Conservation (phyloP, 441 rosid species). For the Biscutella laevigata region DNA sequence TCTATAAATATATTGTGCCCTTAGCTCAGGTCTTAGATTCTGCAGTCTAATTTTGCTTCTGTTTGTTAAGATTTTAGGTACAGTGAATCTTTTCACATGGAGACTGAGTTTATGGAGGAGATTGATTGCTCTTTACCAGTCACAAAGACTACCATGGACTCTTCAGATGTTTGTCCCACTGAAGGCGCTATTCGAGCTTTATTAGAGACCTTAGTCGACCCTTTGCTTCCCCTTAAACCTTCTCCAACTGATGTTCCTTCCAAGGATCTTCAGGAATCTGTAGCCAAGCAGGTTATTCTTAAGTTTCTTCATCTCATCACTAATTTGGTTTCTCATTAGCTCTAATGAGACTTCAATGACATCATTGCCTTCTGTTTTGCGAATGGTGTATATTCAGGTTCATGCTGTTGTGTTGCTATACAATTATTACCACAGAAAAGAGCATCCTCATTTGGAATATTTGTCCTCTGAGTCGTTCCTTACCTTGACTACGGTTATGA, state of each 20-base stretch:
- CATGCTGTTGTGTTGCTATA: constrained; percentile 63
- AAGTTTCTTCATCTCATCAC: neutral
- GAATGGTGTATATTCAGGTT: constrained; percentile 34
- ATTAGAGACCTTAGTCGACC: constrained; percentile 62
- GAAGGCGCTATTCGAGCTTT: constrained; percentile 61
- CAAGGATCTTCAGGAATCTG: constrained; percentile 31
- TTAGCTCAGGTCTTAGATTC: too few relatives aligned
- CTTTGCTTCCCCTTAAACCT: constrained; percentile 46
- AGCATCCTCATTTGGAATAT: constrained; percentile 40
- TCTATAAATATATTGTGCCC: too few relatives aligned
- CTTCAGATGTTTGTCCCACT: constrained; percentile 38
- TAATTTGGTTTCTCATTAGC: neutral
- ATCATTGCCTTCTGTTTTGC: neutral
- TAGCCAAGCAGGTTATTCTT: constrained; percentile 60
- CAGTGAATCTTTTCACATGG: neutral
- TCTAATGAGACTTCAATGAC: neutral
- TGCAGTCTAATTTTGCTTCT: neutral
- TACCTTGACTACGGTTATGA: constrained; percentile 45
- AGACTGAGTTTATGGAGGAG: constrained; percentile 11
- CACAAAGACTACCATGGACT: constrained; percentile 21
- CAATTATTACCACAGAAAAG: constrained; percentile 65
- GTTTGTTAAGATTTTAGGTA: neutral
- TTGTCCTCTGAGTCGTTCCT: constrained; percentile 52
- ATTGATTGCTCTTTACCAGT: neutral
- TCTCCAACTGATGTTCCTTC: constrained; percentile 32